Percentiles rank a stretch among this genome's conserved stretches.
Conservation (phyloP, 1,284 basidiomycete species). For the Boletellus deceptivus region DNA sequence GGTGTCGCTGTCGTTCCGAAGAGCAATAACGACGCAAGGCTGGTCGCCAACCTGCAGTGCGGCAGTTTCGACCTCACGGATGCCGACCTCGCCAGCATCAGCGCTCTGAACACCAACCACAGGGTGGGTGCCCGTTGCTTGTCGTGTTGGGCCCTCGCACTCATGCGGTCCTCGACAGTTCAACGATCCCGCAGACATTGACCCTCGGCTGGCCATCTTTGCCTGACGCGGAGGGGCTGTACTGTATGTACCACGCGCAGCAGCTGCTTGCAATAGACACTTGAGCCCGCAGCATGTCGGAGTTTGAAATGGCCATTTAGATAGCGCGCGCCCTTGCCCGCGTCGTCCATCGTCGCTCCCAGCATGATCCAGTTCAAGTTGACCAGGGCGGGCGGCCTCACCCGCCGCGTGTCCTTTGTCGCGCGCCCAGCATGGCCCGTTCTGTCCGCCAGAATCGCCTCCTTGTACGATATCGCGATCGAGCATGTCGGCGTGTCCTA, state of each 20-base stretch:
- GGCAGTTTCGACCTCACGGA: slow-evolving; percentile 57
- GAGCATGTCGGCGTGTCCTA: slow-evolving; percentile 65
- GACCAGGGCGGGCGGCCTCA: slow-evolving; percentile 45
- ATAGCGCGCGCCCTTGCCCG: slow-evolving; percentile 9
- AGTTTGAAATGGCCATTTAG: slow-evolving; percentile 39
- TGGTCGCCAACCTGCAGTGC: slow-evolving; percentile 61
- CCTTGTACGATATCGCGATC: slow-evolving; percentile 55
- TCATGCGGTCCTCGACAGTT: slow-evolving; percentile 40
- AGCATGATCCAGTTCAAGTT: slow-evolving; percentile 59
- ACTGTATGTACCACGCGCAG: neutral
- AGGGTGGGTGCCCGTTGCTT: slow-evolving; percentile 43
- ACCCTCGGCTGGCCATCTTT: slow-evolving; percentile 63
- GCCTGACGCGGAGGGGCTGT: slow-evolving; percentile 40
- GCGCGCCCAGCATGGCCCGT: slow-evolving; percentile 51
- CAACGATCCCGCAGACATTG: slow-evolving; percentile 69
- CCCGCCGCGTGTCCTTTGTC: slow-evolving; percentile 57
- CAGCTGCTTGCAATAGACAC: too few relatives aligned
- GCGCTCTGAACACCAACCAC: slow-evolving; percentile 60
- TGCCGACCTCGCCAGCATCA: slow-evolving; percentile 60
- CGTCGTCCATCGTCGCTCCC: slow-evolving; percentile 14
- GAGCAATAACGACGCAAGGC: slow-evolving; percentile 53
- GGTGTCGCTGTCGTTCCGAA: slow-evolving; percentile 80
- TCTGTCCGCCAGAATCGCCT: slow-evolving; percentile 54
- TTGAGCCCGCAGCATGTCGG: slow-evolving; percentile 35
- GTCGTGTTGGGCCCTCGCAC: neutral